Evolutionary conservation across 2,329 filamentous ascomycete genomes (phyloP), one percentile per base, ranked within the genome.

Genomic region (Aspergillus tanneri): DNA sequence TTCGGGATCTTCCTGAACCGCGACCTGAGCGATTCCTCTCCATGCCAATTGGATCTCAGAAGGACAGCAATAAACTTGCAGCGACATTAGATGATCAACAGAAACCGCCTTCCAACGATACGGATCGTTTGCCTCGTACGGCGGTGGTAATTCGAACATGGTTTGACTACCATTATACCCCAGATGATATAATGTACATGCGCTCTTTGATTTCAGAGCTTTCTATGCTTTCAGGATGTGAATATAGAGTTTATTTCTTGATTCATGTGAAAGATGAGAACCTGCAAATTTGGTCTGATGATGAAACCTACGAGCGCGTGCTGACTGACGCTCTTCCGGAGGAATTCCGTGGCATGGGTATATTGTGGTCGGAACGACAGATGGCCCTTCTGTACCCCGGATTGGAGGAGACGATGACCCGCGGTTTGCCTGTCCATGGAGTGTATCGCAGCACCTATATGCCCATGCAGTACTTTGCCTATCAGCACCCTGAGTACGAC

Each of bases 391-490:
- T 95, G 59, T 99, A 97, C 70, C 87, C 93, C 43, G 89, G 87
- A 40, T 84, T 96, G 21, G 85, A 89, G 62, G 89, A 95, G 54
- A 82, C 87, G 37, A 90, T 84, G 69, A 78, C 79, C 56, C 78
- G 79, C 48, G 81, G 87, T 42, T 78, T 95, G 47, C 87, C 88
- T 1, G 84, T 96, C 1, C 91, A 97, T 66, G 91, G 91, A 14
- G 90, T 95, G 7, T 97, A 97, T 72, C 87, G 93, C 43, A 91
- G 89, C 46, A 82, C 93, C 8, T 90, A 90, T 61, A 95, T 97
- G 89, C 90, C 91, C 0, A 85, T 97, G 75, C 91, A 96, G 64
- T 88, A 92, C 69, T 97, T 97, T 66, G 88, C 91, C 49, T 79
- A 86, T 60, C 85, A 86, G 41, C 85, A 90, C 59, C 87, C 87